Evolutionary conservation across 2,329 filamentous ascomycete genomes (phyloP).

Genomic region (Geosmithia putterillii): DNA sequence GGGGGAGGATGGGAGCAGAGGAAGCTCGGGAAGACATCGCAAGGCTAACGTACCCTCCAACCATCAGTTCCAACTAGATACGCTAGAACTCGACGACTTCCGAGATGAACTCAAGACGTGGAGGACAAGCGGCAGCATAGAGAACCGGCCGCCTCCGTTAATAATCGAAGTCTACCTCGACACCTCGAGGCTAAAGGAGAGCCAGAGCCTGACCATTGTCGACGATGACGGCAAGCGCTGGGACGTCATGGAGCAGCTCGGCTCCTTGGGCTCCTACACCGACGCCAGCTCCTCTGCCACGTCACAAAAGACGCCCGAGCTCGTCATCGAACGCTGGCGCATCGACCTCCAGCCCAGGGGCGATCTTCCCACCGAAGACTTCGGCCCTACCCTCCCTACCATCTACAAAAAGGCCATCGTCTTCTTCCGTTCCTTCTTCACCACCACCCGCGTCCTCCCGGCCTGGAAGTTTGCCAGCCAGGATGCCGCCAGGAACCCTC

Average conservation of each 20-base stretch:
- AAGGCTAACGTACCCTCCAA: neutral
- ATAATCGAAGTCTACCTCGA: conserved; percentile 88
- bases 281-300: conserved; percentile 28
- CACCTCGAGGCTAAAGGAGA: conserved; percentile 63
- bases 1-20: neutral
- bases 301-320: conserved; percentile 47
- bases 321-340: conserved; percentile 84
- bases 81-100: conserved; percentile 85
- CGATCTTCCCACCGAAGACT: conserved; percentile 43
- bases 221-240: conserved; percentile 86
- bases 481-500: conserved; percentile 58
- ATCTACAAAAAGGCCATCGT: conserved; percentile 97
- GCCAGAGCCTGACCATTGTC: conserved; percentile 75
- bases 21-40: conserved; percentile 6
- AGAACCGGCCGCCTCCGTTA: conserved; percentile 68
- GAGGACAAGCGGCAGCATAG: conserved; percentile 67
- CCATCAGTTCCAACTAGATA: conserved; percentile 79
- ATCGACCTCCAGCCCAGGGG: conserved; percentile 55
- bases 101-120: conserved; percentile 69
- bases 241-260: conserved; percentile 80
- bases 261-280: conserved; percentile 41
- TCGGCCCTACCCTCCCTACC: conserved; percentile 58
- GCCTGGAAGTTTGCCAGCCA: conserved; percentile 74
- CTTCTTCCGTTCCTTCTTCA: conserved; percentile 80
- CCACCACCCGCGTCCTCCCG: conserved; percentile 70